phyloP scores from a whole-genome alignment of 1,284 basidiomycete genomes.

The Puccinia horiana region DNA sequence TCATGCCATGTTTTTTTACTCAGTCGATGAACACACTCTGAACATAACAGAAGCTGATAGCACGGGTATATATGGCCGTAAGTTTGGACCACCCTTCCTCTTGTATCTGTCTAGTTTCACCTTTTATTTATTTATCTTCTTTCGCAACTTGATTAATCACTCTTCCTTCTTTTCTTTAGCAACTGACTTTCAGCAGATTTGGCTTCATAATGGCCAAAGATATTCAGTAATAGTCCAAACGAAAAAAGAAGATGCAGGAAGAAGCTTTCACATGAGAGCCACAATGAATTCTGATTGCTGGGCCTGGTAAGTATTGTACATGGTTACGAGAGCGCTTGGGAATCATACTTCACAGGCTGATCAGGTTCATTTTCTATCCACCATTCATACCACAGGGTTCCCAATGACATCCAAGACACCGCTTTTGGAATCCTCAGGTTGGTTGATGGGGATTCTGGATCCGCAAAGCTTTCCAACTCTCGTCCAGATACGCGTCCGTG shows the following conservation, averaged over 20 bases:
- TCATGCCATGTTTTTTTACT: conserved; percentile 54
- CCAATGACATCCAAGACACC: conserved; percentile 26
- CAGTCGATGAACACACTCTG: conserved; percentile 53
- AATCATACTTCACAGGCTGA: neutral
- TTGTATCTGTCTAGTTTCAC: too few species aligned
- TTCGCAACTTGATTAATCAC: neutral
- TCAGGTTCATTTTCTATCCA: neutral
- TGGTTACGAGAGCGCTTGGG: neutral
- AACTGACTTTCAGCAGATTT: conserved; percentile 51
- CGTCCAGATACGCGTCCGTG: conserved; percentile 23
- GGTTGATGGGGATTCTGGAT: neutral
- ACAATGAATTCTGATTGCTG: conserved; percentile 36
- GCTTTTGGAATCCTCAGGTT: conserved; percentile 35
- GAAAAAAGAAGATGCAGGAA: conserved; percentile 22
- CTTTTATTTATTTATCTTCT: neutral
- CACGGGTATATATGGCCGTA: conserved; percentile 42
- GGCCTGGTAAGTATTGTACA: conserved; percentile 20
- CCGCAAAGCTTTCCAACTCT: neutral
- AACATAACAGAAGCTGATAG: conserved; percentile 50
- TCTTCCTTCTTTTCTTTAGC: neutral
- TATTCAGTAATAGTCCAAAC: conserved; percentile 54
- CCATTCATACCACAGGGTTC: conserved; percentile 37
- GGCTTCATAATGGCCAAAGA: conserved; percentile 54
- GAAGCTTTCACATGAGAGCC: conserved; percentile 42
- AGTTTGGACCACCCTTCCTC: neutral